A percentile compares a stretch with the other conserved stretches of the same genome.
phyloP scores from a whole-genome alignment of 805 yeast species.

The Candida pini region DNA sequence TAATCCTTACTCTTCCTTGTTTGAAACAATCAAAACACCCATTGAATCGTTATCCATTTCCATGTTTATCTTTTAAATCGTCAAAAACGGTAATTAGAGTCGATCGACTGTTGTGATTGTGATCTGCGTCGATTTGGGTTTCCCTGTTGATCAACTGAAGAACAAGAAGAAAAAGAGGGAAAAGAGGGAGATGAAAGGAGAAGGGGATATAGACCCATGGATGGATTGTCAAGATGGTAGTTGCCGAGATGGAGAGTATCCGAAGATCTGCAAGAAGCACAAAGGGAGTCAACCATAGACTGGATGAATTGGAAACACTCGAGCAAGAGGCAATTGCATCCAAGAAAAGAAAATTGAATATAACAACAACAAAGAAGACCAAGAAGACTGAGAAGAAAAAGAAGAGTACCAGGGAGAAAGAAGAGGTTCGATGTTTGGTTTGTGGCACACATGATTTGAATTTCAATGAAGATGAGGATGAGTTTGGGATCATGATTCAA shows the following conservation, averaged over 20 bases:
- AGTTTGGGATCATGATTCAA: constrained; percentile 53
- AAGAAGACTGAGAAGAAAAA: constrained; percentile 5
- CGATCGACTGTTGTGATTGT: too few relatives aligned
- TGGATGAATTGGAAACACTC: constrained; percentile 27
- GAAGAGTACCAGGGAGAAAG: constrained; percentile 32
- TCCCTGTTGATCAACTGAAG: too few relatives aligned
- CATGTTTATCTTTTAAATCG: too few relatives aligned
- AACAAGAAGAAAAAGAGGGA: too few relatives aligned
- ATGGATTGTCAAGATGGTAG: not conserved
- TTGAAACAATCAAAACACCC: too few relatives aligned
- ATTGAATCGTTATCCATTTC: too few relatives aligned
- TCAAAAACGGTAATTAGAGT: too few relatives aligned
- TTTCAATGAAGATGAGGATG: constrained; percentile 52
- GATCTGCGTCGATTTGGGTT: too few relatives aligned
- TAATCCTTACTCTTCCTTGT: too few relatives aligned
- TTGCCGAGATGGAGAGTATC: constrained; percentile 11
- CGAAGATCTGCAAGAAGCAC: constrained; percentile 40
- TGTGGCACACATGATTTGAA: constrained; percentile 58
- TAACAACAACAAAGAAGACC: constrained; percentile 11
- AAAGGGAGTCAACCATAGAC: constrained; percentile 34
- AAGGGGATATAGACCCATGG: not conserved
- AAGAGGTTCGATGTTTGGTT: constrained; percentile 49
- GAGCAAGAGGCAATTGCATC: constrained; percentile 9
- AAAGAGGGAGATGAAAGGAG: not conserved
- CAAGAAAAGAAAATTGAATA: constrained; percentile 12